Evolutionary conservation across 2,329 filamentous ascomycete species (phyloP).

Genomic region (Aquanectria penicillioides): DNA sequence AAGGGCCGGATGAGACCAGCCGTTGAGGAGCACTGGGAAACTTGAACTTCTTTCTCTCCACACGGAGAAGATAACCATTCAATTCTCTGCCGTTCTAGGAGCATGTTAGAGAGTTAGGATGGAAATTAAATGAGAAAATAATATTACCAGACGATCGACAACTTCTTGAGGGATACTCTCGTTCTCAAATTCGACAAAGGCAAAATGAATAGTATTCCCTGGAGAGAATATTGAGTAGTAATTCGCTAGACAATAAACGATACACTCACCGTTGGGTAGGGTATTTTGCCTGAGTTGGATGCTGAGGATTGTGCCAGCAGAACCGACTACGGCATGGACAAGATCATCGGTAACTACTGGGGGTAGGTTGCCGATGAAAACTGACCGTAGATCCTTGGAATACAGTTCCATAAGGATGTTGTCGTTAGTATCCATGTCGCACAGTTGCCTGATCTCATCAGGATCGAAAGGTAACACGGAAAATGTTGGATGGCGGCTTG

Average conservation of each 20-base stretch:
- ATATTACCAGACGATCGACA: not conserved
- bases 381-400: constrained; percentile 56
- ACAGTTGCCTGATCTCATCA: constrained; percentile 20
- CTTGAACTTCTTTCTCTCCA: constrained; percentile 8
- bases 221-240: constrained; percentile 22
- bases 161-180: not conserved
- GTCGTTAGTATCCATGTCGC: not conserved
- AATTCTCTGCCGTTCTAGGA: not conserved
- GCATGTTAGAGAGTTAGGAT: not conserved
- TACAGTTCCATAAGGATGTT: constrained; percentile 44
- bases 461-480: constrained; percentile 21
- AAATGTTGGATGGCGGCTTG: constrained; percentile 2
- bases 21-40: not conserved
- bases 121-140: not conserved
- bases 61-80: not conserved
- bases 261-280: constrained; percentile 23
- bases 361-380: constrained; percentile 60
- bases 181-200: constrained; percentile 47
- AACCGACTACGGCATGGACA: constrained; percentile 49
- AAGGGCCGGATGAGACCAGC: not conserved
- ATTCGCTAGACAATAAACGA: not conserved
- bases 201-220: constrained; percentile 42
- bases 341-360: constrained; percentile 46
- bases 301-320: constrained; percentile 49
- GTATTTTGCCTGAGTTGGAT: constrained; percentile 16